Percentiles rank a stretch among this genome's conserved stretches.
Evolutionary conservation across 208 protist species (phyloP).

Genomic region (Porcisia deanei): DNA sequence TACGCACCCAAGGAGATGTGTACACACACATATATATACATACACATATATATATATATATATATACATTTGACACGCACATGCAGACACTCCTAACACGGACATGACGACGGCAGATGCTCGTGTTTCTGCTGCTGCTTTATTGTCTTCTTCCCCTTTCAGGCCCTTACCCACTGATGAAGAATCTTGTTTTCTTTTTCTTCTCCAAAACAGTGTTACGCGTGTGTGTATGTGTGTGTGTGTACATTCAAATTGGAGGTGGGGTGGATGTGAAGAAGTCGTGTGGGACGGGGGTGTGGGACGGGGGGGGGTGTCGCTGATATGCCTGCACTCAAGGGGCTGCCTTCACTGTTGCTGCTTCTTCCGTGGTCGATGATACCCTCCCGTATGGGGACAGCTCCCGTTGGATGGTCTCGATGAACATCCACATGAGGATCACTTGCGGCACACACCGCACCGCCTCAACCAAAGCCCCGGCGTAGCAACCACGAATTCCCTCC

Average conservation of each 20-base stretch:
- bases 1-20: no score
- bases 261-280: background rate
- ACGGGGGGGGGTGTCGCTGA: background rate
- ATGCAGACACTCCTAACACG: background rate
- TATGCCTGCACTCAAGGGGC: background rate
- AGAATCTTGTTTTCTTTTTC: background rate
- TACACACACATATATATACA: no score
- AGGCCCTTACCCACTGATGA: background rate
- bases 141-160: background rate
- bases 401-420: constrained; percentile 82
- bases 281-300: background rate
- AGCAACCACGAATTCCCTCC: constrained; percentile 80
- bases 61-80: background rate
- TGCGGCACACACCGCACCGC: constrained; percentile 86
- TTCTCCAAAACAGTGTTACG: no score
- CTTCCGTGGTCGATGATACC: background rate
- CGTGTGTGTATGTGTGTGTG: no score
- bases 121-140: background rate
- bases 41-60: background rate
- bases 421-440: constrained; percentile 91
- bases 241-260: no score
- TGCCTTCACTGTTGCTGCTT: background rate
- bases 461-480: constrained; percentile 73
- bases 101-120: background rate
- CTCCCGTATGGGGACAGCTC: constrained; percentile 34